These are phyloP conservation scores for Penicillium herquei DNA, from an alignment of 495 filamentous ascomycete species.

Conservation along the genomic window DNA sequence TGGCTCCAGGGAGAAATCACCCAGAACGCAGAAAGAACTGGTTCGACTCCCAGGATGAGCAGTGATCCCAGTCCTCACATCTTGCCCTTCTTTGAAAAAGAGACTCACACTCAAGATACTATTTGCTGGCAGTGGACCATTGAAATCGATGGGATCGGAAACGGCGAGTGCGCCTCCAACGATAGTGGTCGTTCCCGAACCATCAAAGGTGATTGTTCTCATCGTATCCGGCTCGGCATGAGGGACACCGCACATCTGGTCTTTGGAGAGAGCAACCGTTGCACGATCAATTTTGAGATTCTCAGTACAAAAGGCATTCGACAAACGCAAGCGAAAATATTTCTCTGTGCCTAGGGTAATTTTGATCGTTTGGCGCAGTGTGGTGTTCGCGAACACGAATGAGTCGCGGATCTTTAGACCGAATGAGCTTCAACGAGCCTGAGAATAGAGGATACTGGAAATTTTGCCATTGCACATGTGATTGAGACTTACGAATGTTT, in stretches of 20 bases:
- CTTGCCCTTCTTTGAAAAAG: conserved; percentile 58
- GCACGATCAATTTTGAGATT: conserved; percentile 60
- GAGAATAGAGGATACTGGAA: background rate
- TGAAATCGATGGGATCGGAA: conserved; percentile 62
- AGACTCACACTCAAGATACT: conserved; percentile 56
- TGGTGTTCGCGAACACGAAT: conserved; percentile 49
- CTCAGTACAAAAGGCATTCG: conserved; percentile 64
- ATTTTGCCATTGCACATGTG: background rate
- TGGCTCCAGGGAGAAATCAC: conserved; percentile 50
- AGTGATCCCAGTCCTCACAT: conserved; percentile 53
- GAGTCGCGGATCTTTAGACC: background rate
- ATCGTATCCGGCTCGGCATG: conserved; percentile 51
- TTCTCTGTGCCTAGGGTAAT: conserved; percentile 50
- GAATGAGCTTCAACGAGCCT: background rate
- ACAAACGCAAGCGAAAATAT: conserved; percentile 61
- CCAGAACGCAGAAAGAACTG: conserved; percentile 53
- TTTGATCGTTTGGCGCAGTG: conserved; percentile 66
- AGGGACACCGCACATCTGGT: conserved; percentile 49
- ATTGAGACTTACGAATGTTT: conserved; percentile 4
- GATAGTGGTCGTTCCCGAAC: conserved; percentile 47
- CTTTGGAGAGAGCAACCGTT: conserved; percentile 53
- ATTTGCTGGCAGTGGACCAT: conserved; percentile 35
- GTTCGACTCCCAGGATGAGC: conserved; percentile 69
- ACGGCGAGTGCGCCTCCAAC: conserved; percentile 57
- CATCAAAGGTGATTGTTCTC: conserved; percentile 55